Evolutionary conservation across 106 monocot genomes (phyloP).

Genomic region (Chionographis japonica): DNA sequence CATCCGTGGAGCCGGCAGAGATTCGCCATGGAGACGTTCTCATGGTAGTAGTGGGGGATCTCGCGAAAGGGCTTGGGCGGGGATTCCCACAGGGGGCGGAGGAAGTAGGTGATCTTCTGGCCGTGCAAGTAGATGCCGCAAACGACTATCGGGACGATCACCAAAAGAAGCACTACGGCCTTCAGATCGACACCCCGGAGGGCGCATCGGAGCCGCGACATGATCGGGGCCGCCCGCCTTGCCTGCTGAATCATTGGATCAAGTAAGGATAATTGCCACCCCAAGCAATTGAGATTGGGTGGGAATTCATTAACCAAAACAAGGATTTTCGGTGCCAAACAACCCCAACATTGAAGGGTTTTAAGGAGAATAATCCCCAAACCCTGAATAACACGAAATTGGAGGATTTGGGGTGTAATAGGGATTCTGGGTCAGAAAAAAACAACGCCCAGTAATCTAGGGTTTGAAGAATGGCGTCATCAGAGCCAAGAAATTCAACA

Average conservation of each 20-base stretch:
- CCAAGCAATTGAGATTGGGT: neutral
- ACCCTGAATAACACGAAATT: too few relatives aligned
- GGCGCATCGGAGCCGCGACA: neutral
- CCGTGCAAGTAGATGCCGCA: constrained; percentile 15
- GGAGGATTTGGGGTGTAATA: too few relatives aligned
- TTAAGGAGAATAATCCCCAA: too few relatives aligned
- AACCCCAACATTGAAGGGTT: too few relatives aligned
- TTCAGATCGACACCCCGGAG: constrained; percentile 10
- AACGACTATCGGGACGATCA: constrained; percentile 6
- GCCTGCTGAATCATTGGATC: neutral
- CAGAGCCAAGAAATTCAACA: too few relatives aligned
- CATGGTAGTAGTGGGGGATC: constrained; percentile 11
- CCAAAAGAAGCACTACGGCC: neutral
- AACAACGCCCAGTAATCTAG: too few relatives aligned
- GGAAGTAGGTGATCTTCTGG: constrained; percentile 21
- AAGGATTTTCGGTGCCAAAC: too few relatives aligned
- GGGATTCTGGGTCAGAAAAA: too few relatives aligned
- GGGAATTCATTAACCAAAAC: too few relatives aligned
- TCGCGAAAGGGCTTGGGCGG: constrained; percentile 22
- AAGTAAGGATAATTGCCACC: neutral
- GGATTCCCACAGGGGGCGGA: constrained; percentile 25
- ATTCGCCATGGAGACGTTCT: neutral
- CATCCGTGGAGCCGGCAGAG: constrained; percentile 30
- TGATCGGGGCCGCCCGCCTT: neutral
- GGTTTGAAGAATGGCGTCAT: too few relatives aligned